Evolutionary conservation across 106 monocot genomes (phyloP), one percentile per base, ranked within the genome.

Genomic region (Dendrobium nobile): DNA sequence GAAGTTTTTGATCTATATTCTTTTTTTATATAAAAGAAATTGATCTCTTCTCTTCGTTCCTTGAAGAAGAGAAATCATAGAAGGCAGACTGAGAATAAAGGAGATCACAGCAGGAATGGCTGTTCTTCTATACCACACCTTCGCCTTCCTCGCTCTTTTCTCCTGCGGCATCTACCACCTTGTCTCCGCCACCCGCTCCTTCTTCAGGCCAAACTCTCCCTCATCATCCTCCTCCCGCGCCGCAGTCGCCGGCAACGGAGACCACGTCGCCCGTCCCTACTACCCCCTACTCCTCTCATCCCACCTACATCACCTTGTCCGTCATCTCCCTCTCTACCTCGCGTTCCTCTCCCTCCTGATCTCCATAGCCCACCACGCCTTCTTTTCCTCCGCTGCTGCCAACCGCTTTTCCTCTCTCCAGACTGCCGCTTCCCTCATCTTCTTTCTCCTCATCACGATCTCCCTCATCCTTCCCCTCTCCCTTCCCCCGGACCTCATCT

Each of bases 141-240:
- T 87, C 61, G 42, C 84, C 75, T 89, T 86, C 84, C 3, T 80
- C 26, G 51, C 80, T 80, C 84, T 92, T 42, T 86, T 86, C 86
- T 47, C 82, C 48, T 87, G 81, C 84, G 86, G 86, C 78, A 24
- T 89, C 42, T 91, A 92, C 92, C 90, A 95, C 87, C 87, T 92
- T 54, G 27, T 86, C 86, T 85, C 85, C 58, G 77, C 87, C 72
- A 27, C 79, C 75, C 81, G 83, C 27, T 54, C 88, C 79, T 85
- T 87, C 85, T 84, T 80, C 82, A 83, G 51, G 72, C 81, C 77
- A 65, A 33, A 67, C 17, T 31, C 85, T 40, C 77, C 80, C 85
- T 41, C 75, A 44, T 86, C 80, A 70, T 82, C 84, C 80, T 16
- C 88, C 40, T 87, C 89, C 89, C 87, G 89, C 87, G 82, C 85